phyloP scores from a whole-genome alignment of 208 protist genomes.

The Leishmania tropica region DNA sequence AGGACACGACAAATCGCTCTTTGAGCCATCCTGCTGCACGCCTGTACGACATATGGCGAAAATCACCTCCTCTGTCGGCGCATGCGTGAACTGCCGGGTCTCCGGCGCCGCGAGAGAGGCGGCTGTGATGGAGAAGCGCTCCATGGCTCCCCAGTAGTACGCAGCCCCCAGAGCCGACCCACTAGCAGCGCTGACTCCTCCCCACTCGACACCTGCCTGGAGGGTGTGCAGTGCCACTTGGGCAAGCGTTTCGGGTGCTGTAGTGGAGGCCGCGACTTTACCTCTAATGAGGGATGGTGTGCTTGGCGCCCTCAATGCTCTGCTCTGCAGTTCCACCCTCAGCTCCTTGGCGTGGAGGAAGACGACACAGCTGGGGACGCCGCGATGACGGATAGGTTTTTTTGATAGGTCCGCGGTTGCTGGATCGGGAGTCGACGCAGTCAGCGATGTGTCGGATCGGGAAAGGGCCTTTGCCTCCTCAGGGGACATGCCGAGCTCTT shows the following conservation, averaged over 20 bases:
- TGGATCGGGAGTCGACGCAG: neutral
- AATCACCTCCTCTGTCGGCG: slow-evolving; percentile 19
- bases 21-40: neutral
- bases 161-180: slow-evolving; percentile 8
- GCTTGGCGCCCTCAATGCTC: neutral
- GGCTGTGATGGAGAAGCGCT: slow-evolving; percentile 19
- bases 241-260: slow-evolving; percentile 12
- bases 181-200: neutral
- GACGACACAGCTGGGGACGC: slow-evolving; percentile 13
- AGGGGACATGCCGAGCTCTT: slow-evolving; percentile 62
- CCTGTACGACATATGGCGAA: slow-evolving; percentile 2
- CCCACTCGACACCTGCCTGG: slow-evolving; percentile 27
- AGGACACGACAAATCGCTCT: neutral
- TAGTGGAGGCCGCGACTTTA: neutral
- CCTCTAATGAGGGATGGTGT: neutral
- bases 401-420: neutral
- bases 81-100: neutral
- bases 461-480: slow-evolving; percentile 51
- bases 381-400: neutral
- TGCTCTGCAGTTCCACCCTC: slow-evolving; percentile 27
- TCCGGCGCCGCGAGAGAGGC: neutral
- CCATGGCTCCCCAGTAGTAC: slow-evolving; percentile 32
- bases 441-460: neutral
- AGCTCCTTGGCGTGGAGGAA: slow-evolving; percentile 18
- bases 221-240: slow-evolving; percentile 15